Evolutionary conservation across 1,284 basidiomycete genomes (phyloP), one percentile per base, ranked within the genome.

Genomic region (Crepidotus sp.): DNA sequence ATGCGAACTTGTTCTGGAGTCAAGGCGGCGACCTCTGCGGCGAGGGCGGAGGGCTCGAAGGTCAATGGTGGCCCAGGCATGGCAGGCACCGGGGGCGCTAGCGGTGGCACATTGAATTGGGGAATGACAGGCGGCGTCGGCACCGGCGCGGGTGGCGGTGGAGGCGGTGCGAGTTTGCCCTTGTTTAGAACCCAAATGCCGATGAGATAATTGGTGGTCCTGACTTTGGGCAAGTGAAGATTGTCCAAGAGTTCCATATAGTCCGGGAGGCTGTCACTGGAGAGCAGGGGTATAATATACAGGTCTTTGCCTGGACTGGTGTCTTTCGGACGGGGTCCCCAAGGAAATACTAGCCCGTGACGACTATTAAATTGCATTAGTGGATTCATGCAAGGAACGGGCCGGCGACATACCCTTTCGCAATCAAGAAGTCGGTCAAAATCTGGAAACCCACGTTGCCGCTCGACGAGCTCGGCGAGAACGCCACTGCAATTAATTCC

Each of bases 191-290:
- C 74, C 74, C 90, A 91, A 11, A 95, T 77, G 29, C 84, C 89
- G 25, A 96, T 64, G 35, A 95, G 70, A 44, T 84, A 77, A 55
- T 88, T 76, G 7, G 65, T 59, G 13, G 61, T 70, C 14, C 91
- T 73, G 10, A 64, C 59, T 47, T 71, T 73, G 5, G 88, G 83
- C 0, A 97, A 60, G 38, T 69, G 69, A 42, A 88, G 71, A n/a
- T 85, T 74, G 55, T 94, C 91, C 41, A 95, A 64, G 1, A 95
- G 68, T 53, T 93, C 87, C 50, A 94, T 74, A 55, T 83, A 91
- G 47, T 94, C 90, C 0, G 92, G 93, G 0, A 89, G 63, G 0
- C 81, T 68, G 39, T 85, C 76, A 19, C 65, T 69, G 11, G 84
- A 73, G 14, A 74, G 68, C 5, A 96, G 63, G 1, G 93, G 93